A percentile compares a stretch with the other conserved stretches of the same genome.
These are phyloP conservation scores for Sphaerulina musiva DNA, from an alignment of 2,329 filamentous ascomycete genomes.

Conservation along the genomic window DNA sequence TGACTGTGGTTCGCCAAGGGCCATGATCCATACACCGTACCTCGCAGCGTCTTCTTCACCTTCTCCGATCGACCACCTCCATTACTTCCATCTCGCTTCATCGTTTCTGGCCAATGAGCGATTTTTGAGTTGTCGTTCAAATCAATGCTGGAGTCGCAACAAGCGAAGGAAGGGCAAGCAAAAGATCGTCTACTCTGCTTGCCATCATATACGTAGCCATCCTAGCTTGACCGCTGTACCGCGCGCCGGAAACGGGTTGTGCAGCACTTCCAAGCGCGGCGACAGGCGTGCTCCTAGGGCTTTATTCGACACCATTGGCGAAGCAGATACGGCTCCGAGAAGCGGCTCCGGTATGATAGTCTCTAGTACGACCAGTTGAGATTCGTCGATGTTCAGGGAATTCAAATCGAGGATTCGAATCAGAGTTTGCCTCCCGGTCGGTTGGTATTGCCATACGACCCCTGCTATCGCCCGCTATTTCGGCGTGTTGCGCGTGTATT, in stretches of 20 bases:
- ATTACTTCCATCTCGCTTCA: conserved; percentile 15
- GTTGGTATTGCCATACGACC: conserved; percentile 6
- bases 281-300: conserved; percentile 6
- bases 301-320: conserved; percentile 10
- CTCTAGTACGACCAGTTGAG: conserved; percentile 6
- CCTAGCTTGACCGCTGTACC: conserved; percentile 1
- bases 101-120: neutral
- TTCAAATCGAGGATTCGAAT: conserved; percentile 10
- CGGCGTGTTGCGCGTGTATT: neutral
- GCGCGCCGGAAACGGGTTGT: conserved; percentile 8
- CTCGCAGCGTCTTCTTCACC: conserved; percentile 18
- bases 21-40: neutral
- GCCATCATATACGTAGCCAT: conserved; percentile 1
- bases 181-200: neutral
- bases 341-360: conserved; percentile 8
- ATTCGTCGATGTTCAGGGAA: conserved; percentile 9
- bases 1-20: neutral
- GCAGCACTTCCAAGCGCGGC: conserved; percentile 3
- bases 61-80: conserved; percentile 17
- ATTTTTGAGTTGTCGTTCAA: neutral
- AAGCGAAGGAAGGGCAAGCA: neutral
- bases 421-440: conserved; percentile 4
- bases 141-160: neutral
- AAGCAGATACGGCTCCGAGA: conserved; percentile 9
- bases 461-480: conserved; percentile 9